phyloP scores from a whole-genome alignment of 2,329 filamentous ascomycete genomes.

The Scortechinia acanthostroma region DNA sequence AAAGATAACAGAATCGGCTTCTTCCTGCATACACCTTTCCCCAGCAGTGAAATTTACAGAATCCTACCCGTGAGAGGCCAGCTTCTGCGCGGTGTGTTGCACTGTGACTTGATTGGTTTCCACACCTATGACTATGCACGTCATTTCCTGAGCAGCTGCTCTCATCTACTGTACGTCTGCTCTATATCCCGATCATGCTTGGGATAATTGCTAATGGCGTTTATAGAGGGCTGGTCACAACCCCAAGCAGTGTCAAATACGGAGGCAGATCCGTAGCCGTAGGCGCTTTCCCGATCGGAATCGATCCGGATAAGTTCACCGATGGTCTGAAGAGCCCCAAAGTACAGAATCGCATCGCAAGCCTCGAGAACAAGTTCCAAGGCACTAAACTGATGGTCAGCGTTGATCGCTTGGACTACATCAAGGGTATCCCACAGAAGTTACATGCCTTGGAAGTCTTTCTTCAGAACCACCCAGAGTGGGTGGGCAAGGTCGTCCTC shows the following conservation, averaged over 20 bases:
- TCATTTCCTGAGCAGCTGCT: slow-evolving; percentile 88
- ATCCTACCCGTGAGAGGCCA: slow-evolving; percentile 89
- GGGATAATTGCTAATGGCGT: too few relatives aligned
- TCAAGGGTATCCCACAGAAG: slow-evolving; percentile 97
- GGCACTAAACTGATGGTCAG: slow-evolving; percentile 95
- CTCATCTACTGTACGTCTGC: slow-evolving; percentile 60
- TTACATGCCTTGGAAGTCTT: slow-evolving; percentile 94
- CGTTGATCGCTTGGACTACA: slow-evolving; percentile 94
- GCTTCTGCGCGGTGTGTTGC: slow-evolving; percentile 77
- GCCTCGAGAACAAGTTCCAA: slow-evolving; percentile 82
- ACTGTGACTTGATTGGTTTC: slow-evolving; percentile 93
- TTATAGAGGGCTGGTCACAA: slow-evolving; percentile 44
- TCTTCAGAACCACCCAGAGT: slow-evolving; percentile 90
- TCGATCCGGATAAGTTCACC: slow-evolving; percentile 92
- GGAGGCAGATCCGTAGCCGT: slow-evolving; percentile 82
- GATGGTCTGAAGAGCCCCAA: slow-evolving; percentile 79
- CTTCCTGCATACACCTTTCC: slow-evolving; percentile 95
- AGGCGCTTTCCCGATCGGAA: slow-evolving; percentile 93
- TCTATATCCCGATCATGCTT: slow-evolving; percentile 28
- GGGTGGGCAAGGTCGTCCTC: slow-evolving; percentile 94
- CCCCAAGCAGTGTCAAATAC: slow-evolving; percentile 92
- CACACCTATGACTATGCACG: slow-evolving; percentile 99
- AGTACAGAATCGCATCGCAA: slow-evolving; percentile 79
- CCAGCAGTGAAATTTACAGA: slow-evolving; percentile 91
- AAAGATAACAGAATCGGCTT: slow-evolving; percentile 97